phyloP scores from a whole-genome alignment of 768 basidiomycete genomes.

The Pleurotus platypus region DNA sequence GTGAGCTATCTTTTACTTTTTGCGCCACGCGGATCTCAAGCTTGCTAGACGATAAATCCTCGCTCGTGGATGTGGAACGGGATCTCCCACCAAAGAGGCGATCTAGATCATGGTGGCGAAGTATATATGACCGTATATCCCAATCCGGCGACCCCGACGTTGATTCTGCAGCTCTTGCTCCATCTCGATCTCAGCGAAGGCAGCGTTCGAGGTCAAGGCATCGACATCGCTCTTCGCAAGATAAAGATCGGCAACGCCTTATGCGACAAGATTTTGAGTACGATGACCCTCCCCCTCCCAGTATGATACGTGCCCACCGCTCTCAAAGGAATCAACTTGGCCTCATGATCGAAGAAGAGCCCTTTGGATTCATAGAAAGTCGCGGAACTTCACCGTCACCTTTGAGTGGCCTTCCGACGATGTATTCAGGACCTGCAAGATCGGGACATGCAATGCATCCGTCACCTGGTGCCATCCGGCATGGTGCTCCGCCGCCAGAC shows the following conservation, averaged over 20 bases:
- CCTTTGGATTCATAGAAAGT: background rate
- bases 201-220: slow-evolving; percentile 6
- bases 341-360: slow-evolving; percentile 1
- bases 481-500: background rate
- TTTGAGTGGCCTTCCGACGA: slow-evolving; percentile 10
- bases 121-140: slow-evolving; percentile 48
- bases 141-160: slow-evolving; percentile 23
- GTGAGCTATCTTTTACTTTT: slow-evolving; percentile 19
- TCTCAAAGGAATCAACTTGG: slow-evolving; percentile 9
- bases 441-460: too few species aligned
- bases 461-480: too few species aligned
- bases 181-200: slow-evolving; percentile 22
- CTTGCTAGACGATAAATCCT: background rate
- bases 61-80: background rate
- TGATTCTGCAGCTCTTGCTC: background rate
- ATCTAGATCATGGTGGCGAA: slow-evolving; percentile 56
- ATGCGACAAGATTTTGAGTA: slow-evolving; percentile 22
- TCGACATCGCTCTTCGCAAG: slow-evolving; percentile 8
- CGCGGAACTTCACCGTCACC: background rate
- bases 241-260: slow-evolving; percentile 12
- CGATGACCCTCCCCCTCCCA: slow-evolving; percentile 38
- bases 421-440: background rate
- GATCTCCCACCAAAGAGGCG: slow-evolving; percentile 12
- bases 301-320: slow-evolving; percentile 18
- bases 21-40: background rate